Evolutionary conservation across 768 basidiomycete species (phyloP), one percentile per base, ranked within the genome.

Genomic region (Pisolithus orientalis): DNA sequence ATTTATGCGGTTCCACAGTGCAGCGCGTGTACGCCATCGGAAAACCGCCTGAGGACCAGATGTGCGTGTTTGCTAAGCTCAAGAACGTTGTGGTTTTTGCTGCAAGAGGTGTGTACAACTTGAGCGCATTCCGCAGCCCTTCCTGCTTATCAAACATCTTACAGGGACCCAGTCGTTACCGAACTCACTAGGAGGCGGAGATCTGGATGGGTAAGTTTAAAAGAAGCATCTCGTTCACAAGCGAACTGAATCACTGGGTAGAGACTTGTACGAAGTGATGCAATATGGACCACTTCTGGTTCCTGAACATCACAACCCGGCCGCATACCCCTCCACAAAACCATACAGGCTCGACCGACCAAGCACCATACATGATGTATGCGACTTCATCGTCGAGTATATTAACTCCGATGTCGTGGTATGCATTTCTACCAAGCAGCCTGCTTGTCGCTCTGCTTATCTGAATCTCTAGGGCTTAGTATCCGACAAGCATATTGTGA

Each of bases 351-450:
- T 84, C 25, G 59, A 58, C 13, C 68, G 76, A 16, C 74, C 79
- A 6, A 80, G 80, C 51, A 80, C 74, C 0, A 77, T 89, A 4
- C 72, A 83, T 1, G 87, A 90, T 57, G 81, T 92, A 14, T 87
- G 85, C 54, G 75, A 92, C 52, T 92, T 93, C 58, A 72, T 93
- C 24, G 81, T 90, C 16, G 83, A 92, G 59, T 93, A 91, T 51
- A 89, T 93, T 62, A 78, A 87, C 56, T 89, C 88, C 0, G 88
- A 92, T 60, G 79, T 90, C 40, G 66, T 90, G 76, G 87, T 89
- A 67, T 21, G 76, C 60, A 4, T 3, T 3, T n/a, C 6, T 1
- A 4, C 34, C 31, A 24, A 10, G 24, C 5, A 2, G 37, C 21
- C 45, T 7, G 21, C 6, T 17, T 1, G 16, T 34, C 16, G 21